Percentiles rank a stretch among this genome's conserved stretches.
Evolutionary conservation across 2,329 filamentous ascomycete species (phyloP).

Genomic region (Diaporthe humulicola): DNA sequence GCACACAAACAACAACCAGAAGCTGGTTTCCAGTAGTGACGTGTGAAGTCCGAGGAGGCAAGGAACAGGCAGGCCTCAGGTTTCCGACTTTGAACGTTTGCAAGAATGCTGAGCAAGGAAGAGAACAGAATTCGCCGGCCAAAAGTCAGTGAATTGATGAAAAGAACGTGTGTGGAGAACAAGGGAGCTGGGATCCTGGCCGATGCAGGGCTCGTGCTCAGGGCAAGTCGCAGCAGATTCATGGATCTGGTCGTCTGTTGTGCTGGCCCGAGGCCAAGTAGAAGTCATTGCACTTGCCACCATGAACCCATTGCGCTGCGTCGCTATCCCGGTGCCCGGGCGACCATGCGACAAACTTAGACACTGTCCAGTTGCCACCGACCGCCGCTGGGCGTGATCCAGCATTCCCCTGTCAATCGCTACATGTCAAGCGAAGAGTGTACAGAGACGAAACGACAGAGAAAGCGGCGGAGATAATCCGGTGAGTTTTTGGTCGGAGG

Average conservation of each 20-base stretch:
- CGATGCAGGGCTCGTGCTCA: conserved; percentile 5
- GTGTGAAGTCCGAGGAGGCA: no score
- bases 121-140: no score
- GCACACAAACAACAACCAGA: not conserved
- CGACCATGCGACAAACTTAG: not conserved
- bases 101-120: no score
- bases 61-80: no score
- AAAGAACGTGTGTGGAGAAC: no score
- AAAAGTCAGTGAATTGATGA: no score
- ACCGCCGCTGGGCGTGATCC: not conserved
- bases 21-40: not conserved
- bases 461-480: not conserved
- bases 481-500: not conserved
- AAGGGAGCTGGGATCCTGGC: no score
- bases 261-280: conserved; percentile 1
- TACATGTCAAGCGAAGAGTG: not conserved
- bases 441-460: not conserved
- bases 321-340: not conserved
- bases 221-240: not conserved
- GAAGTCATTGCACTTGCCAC: conserved; percentile 23
- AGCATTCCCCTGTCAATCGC: not conserved
- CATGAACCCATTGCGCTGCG: conserved; percentile 12
- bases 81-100: no score
- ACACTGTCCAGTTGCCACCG: not conserved
- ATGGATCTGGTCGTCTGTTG: not conserved